Percentiles rank a stretch among this genome's conserved stretches.
phyloP scores from a whole-genome alignment of 2,329 filamentous ascomycete genomes.

The Knufia petricola region DNA sequence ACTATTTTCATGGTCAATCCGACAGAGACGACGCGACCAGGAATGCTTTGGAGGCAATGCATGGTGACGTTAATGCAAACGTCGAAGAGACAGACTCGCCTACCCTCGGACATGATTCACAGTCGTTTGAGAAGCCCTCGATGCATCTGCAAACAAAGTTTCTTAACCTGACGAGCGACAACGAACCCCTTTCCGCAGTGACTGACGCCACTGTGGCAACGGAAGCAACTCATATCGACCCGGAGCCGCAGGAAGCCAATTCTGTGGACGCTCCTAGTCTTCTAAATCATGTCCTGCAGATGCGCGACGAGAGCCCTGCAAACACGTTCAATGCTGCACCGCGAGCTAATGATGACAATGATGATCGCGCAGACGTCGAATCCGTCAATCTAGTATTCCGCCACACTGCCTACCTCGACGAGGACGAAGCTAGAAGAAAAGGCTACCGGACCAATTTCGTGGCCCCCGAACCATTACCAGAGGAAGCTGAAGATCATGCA shows the following conservation, averaged over 20 bases:
- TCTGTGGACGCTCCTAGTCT: conserved; percentile 33
- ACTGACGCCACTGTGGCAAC: conserved; percentile 54
- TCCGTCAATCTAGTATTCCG: conserved; percentile 49
- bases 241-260: conserved; percentile 52
- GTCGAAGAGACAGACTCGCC: conserved; percentile 33
- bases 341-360: conserved; percentile 27
- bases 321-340: conserved; percentile 29
- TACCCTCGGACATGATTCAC: conserved; percentile 35
- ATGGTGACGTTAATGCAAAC: conserved; percentile 6
- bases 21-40: conserved; percentile 20
- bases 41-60: conserved; percentile 20
- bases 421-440: conserved; percentile 29
- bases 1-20: conserved; percentile 14
- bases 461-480: conserved; percentile 7
- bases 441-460: conserved; percentile 27
- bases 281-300: conserved; percentile 40
- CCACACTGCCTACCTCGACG: conserved; percentile 33
- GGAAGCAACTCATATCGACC: conserved; percentile 53
- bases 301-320: conserved; percentile 37
- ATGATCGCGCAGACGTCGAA: conserved; percentile 37
- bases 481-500: background rate
- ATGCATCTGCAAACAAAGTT: conserved; percentile 19
- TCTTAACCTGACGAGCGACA: conserved; percentile 8
- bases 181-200: conserved; percentile 36
- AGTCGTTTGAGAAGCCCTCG: conserved; percentile 11